phyloP scores from a whole-genome alignment of 164 flowering plant genomes.

The Magnolia changhungtana region DNA sequence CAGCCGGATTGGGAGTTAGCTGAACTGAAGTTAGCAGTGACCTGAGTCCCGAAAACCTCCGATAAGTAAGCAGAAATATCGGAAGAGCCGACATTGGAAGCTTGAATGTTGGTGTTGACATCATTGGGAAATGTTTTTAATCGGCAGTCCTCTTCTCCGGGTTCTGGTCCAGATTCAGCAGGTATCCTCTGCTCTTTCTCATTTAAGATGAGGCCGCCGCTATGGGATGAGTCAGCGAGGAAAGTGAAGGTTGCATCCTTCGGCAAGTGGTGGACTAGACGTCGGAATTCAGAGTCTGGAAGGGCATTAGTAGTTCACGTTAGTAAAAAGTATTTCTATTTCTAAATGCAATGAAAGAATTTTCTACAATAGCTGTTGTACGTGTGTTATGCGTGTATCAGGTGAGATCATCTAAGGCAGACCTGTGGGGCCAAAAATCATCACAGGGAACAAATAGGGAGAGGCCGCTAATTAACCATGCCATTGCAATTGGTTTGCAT shows the following conservation, averaged over 20 bases:
- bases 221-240: slow-evolving; percentile 80
- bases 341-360: no score
- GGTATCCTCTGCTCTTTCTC: slow-evolving; percentile 83
- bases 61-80: slow-evolving; percentile 48
- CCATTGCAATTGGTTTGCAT: no score
- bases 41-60: slow-evolving; percentile 43
- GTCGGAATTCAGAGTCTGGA: slow-evolving; percentile 63
- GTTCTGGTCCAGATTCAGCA: background rate
- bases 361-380: no score
- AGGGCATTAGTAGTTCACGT: background rate
- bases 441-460: no score
- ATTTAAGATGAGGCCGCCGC: slow-evolving; percentile 83
- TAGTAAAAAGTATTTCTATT: background rate
- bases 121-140: no score
- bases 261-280: slow-evolving; percentile 58
- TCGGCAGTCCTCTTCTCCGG: no score
- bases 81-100: slow-evolving; percentile 32
- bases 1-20: background rate
- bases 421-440: no score
- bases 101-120: background rate
- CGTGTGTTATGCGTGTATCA: no score
- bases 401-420: no score
- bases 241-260: slow-evolving; percentile 66
- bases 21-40: slow-evolving; percentile 41
- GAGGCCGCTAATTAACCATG: no score